phyloP scores from a whole-genome alignment of 805 yeast species.

The Danielia oregonensis region DNA sequence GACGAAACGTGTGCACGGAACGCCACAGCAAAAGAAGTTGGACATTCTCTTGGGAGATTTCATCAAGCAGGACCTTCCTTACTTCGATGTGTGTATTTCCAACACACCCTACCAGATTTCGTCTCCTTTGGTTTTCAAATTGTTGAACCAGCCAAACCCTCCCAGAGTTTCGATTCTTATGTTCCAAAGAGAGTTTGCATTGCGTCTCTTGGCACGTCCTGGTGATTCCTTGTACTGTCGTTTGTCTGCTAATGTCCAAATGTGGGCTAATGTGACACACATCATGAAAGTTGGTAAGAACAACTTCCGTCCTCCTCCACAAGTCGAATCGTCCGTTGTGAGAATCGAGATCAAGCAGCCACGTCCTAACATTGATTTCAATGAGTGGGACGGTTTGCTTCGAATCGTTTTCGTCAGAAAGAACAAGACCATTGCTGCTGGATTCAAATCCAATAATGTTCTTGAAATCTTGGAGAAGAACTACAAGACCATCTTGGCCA shows the following conservation, averaged over 20 bases:
- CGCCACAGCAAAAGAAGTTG: constrained; percentile 86
- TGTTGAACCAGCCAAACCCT: constrained; percentile 86
- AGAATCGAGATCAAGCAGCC: constrained; percentile 89
- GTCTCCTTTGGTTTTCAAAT: constrained; percentile 90
- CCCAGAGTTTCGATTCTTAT: constrained; percentile 92
- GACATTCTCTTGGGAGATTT: constrained; percentile 94
- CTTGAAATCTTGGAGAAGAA: constrained; percentile 81
- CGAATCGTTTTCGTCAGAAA: constrained; percentile 91
- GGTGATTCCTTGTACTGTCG: constrained; percentile 95
- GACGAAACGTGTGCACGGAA: constrained; percentile 95
- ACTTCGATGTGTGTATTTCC: constrained; percentile 92
- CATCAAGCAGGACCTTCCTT: constrained; percentile 92
- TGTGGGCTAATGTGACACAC: constrained; percentile 99
- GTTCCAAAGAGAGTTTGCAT: constrained; percentile 97
- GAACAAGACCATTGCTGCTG: constrained; percentile 89
- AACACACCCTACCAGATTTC: constrained; percentile 98
- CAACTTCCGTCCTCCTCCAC: constrained; percentile 97
- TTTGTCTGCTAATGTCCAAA: constrained; percentile 92
- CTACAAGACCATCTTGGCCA: constrained; percentile 70
- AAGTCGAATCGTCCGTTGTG: constrained; percentile 95
- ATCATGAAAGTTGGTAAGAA: constrained; percentile 97
- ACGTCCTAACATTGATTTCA: constrained; percentile 88
- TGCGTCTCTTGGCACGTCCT: constrained; percentile 89
- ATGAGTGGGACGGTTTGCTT: constrained; percentile 96
- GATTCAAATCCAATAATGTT: constrained; percentile 80